Evolutionary conservation across 495 filamentous ascomycete genomes (phyloP), one percentile per base, ranked within the genome.

Genomic region (Annulohypoxylon nitens): DNA sequence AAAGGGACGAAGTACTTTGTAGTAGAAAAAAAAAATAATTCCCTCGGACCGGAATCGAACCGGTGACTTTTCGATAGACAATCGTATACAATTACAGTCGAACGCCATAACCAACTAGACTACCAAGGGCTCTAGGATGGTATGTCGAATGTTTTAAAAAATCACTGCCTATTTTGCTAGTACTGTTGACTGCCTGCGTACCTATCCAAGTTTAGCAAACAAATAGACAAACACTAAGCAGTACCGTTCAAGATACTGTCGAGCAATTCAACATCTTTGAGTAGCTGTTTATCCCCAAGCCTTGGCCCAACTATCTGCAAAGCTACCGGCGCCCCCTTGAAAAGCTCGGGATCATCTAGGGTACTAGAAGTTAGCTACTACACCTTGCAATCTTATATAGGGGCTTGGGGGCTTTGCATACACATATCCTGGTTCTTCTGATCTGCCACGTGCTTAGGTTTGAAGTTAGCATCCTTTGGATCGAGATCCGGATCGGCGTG

Each of bases 321-420:
- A 39, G 74, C 72, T 14, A 79, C 79, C 9, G 79, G 79, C 33
- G 79, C 78, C 1, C 79, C 78, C 11, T 69, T 76, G 39, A 80
- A 72, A 5, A 78, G 70, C 61, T 78, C 67, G 14, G 78, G 75
- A 47, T 81, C 75, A 67, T 80, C 79, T 81, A 45, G 3, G 45
- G 33, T 33, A 5, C 30, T 4, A 18, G 9, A 37, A 25, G 60
- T 77, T 39, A 75, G 63, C 39, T 11, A 6, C n/a, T 18, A 36
- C 48, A 33, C 8, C 1, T 41, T 26, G 33, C 30, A 7, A 14
- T n/a, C 7, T 9, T 18, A 47, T 23, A n/a, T 12, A 2, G 25
- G 36, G 10, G 14, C n/a, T 23, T 23, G 20, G 20, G 20, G 20
- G 20, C 20, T 23, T 7, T 47, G 36, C 76, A 14, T 76, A 79